A percentile compares a stretch with the other conserved stretches of the same genome.
Evolutionary conservation across 2,329 filamentous ascomycete genomes (phyloP).

Genomic region (Hypoxylon sp.): DNA sequence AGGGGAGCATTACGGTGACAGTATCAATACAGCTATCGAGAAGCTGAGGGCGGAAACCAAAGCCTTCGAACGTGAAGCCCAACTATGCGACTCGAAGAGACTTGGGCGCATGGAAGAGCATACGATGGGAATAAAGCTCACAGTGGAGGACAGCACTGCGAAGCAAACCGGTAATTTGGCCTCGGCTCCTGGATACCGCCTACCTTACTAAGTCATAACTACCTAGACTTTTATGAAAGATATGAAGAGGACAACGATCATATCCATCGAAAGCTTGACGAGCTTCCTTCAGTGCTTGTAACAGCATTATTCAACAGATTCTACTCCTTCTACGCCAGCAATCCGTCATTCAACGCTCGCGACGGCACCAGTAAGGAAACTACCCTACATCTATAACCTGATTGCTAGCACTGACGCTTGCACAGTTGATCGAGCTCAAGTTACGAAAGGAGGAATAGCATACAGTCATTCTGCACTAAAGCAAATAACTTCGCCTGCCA

Average conservation of each 20-base stretch:
- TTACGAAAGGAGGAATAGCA: neutral
- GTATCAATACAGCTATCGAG: constrained; percentile 23
- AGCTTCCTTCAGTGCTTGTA: constrained; percentile 6
- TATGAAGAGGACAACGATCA: constrained; percentile 13
- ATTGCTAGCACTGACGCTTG: neutral
- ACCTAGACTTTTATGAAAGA: constrained; percentile 11
- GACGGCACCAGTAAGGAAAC: constrained; percentile 26
- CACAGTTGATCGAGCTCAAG: constrained; percentile 17
- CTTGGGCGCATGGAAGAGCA: constrained; percentile 30
- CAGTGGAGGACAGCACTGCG: constrained; percentile 15
- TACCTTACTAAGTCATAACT: neutral
- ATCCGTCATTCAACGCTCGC: constrained; percentile 25
- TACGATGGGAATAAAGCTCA: constrained; percentile 7
- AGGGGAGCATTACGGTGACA: constrained; percentile 28
- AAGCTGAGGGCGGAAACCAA: constrained; percentile 17
- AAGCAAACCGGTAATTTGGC: constrained; percentile 9
- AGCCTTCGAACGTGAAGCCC: constrained; percentile 28
- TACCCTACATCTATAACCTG: neutral
- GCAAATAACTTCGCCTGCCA: constrained; percentile 1
- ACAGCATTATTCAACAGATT: constrained; percentile 21
- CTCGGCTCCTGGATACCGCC: neutral
- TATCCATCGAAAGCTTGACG: constrained; percentile 17
- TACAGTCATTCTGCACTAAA: constrained; percentile 8
- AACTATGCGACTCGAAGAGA: constrained; percentile 29
- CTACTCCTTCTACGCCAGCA: constrained; percentile 27